Evolutionary conservation across 1,284 basidiomycete genomes (phyloP), one percentile per base, ranked within the genome.

Genomic region (Grifola frondosa): DNA sequence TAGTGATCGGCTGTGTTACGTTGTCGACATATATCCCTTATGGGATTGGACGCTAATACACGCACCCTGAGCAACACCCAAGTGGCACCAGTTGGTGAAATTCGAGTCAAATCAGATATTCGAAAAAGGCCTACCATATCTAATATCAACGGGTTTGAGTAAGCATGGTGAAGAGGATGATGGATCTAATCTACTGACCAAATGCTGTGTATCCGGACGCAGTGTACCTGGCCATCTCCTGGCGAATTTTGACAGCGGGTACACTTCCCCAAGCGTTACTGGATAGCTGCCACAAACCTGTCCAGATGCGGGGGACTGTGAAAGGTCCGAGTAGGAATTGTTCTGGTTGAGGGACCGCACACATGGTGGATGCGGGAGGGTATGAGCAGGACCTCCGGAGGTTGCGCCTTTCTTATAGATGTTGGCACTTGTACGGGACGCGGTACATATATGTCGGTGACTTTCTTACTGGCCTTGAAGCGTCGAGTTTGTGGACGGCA

Each of bases 251-350:
- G 17, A 70, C 56, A 3, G 77, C 77, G 1, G 83, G 69, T 1
- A 82, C 82, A 34, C 76, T 82, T n/a, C 87, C 85, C 85, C 85
- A 89, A 1, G 84, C 84, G 32, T 80, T 82, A 56, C 79, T 80
- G 12, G 86, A 87, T 26, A 88, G 74, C 52, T 88, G 86, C 87
- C 86, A 89, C 7, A 88, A 72, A n/a, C 54, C 52, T n/a, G 35
- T 44, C 52, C 52, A 54, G 34, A 54, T 49, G 22, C 52, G 42
- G 12, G 52, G 52, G 28, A 54, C 44, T 23, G 63, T 61, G 56
- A 80, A 74, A 5, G 78, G 73, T 4, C 86, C 87, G 7, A 89
- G 71, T 32, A 60, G 61, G 57, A 84, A 81, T n/a, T n/a, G n/a
- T n/a, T n/a, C n/a, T n/a, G n/a, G n/a, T n/a, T n/a, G n/a, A n/a